These are phyloP conservation scores for Handroanthus guayacan DNA, from an alignment of 257 asterid species.

Conservation along the genomic window DNA sequence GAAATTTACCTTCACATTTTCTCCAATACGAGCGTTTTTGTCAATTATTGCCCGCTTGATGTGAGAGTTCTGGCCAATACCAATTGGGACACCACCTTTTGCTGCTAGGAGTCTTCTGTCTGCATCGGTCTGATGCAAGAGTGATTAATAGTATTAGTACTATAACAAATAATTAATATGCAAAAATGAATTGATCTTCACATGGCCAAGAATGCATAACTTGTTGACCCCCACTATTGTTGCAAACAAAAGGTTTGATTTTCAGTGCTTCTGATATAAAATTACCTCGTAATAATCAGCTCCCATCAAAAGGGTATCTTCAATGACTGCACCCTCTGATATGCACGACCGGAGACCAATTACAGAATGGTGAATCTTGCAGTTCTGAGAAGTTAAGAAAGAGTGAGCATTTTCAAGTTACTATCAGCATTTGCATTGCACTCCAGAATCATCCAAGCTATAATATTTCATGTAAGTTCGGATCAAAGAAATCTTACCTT, in stretches of 20 bases:
- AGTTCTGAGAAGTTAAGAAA: conserved; percentile 50
- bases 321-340: conserved; percentile 75
- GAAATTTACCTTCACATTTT: conserved; percentile 55
- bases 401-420: not conserved
- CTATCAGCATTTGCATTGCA: not conserved
- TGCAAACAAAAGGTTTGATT: not conserved
- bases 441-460: not conserved
- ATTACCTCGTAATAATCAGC: conserved; percentile 81
- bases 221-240: not conserved
- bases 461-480: not conserved
- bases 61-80: conserved; percentile 66
- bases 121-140: conserved; percentile 55
- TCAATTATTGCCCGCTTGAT: conserved; percentile 72
- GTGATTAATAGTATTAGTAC: not conserved
- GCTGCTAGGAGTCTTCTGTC: conserved; percentile 54
- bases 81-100: conserved; percentile 66
- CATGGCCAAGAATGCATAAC: not conserved
- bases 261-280: not conserved
- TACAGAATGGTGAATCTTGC: conserved; percentile 72
- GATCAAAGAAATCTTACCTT: conserved; percentile 43
- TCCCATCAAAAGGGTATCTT: conserved; percentile 74
- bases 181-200: not conserved
- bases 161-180: not conserved
- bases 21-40: conserved; percentile 73
- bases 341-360: conserved; percentile 74